Evolutionary conservation across 2,329 filamentous ascomycete genomes (phyloP), one percentile per base, ranked within the genome.

Genomic region (Fusarium cicatricum): DNA sequence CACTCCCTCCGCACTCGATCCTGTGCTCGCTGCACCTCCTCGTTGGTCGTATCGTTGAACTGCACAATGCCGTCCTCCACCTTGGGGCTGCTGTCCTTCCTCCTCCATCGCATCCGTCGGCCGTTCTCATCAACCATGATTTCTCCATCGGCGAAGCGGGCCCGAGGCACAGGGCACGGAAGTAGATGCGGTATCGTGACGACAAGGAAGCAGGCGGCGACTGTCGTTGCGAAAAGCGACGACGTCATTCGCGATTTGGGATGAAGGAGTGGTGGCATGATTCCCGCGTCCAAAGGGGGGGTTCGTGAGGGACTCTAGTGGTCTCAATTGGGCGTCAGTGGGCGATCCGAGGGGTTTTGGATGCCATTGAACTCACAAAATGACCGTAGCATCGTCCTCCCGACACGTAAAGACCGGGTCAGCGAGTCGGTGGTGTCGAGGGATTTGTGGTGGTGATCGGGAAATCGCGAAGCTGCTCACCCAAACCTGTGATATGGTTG

Each of bases 221-320:
- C 85, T 1, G 94, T 98, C n/a, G 90, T 91, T 44, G 92, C 92
- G 79, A 99, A 99, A 57, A 99, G 88, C 39, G 92, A 95, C 52
- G 90, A 93, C 68, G 95, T 99, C 79, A 92, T 91, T 69, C 91
- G 89, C 66, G 94, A 98, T 75, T 93, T 89, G 29, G 95, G 95
- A 75, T 99, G 95, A 36, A 99, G 87, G 77, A 94, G 90, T 58
- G 91, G 90, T 70, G 91, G 88, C 90, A 95, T 95, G 73, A 71
- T 77, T 49, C 23, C 62, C 31, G 48, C 41, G 21, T 34, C 52
- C 38, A 50, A 31, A 46, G 31, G 17, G 32, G 45, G 49, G 52
- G 62, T 55, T 46, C 32, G 48, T 55, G 48, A 37, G n/a, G 46
- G 48, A 54, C 57, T 68, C 56, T 67, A 67, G 50, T 64, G 21